These are phyloP conservation scores for Papilionanthe hybrid DNA, from an alignment of 116 monocot genomes.

Conservation along the genomic window DNA sequence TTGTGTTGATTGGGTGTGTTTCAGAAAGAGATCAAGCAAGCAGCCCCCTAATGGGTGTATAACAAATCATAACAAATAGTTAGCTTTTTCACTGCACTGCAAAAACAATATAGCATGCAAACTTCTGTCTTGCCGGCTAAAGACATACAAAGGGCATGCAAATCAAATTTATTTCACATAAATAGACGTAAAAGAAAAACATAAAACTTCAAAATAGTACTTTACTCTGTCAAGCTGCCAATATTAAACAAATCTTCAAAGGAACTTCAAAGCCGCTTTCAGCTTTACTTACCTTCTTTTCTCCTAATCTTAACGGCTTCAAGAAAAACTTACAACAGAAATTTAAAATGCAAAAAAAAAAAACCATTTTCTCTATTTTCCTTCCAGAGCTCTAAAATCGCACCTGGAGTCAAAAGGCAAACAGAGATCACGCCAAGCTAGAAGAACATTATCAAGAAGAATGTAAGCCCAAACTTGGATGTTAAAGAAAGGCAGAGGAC, in stretches of 20 bases:
- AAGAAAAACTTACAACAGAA: neutral
- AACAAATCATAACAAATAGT: neutral
- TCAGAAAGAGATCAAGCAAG: no score
- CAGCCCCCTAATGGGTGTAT: no score
- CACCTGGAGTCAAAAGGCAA: neutral
- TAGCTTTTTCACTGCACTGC: neutral
- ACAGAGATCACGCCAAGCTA: neutral
- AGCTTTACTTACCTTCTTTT: no score
- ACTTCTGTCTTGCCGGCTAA: neutral
- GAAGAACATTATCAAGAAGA: neutral
- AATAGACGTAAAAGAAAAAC: neutral
- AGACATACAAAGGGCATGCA: neutral
- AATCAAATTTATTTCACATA: neutral
- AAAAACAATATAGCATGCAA: no score
- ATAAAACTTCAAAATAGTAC: neutral
- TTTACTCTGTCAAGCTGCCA: neutral
- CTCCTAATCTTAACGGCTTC: neutral
- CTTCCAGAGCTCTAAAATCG: neutral
- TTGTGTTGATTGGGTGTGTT: no score
- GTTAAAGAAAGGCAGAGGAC: no score
- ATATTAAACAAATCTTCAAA: neutral
- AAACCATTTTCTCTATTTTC: neutral
- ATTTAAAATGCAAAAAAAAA: neutral
- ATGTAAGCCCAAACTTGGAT: neutral
- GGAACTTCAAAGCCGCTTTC: neutral